Conservation (phyloP, 441 rosid genomes). For the Arabidopsis hybrid region DNA sequence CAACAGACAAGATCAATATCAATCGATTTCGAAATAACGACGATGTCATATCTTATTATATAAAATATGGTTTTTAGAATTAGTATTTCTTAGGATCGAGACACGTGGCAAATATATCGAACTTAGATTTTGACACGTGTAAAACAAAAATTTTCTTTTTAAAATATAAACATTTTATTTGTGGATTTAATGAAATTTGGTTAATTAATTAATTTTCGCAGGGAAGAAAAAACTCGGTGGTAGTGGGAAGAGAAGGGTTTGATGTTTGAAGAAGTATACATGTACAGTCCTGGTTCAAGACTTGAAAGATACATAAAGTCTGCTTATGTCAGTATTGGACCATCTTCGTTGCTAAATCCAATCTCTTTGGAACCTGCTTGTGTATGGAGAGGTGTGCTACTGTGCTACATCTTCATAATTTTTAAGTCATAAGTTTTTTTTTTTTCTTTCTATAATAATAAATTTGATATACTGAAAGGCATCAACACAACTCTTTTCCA, state of each 20-base stretch:
- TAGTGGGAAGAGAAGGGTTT: slow-evolving; percentile 71
- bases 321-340: slow-evolving; percentile 75
- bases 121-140: too few relatives aligned
- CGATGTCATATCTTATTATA: too few relatives aligned
- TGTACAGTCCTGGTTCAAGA: slow-evolving; percentile 83
- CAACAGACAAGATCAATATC: too few relatives aligned
- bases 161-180: too few relatives aligned
- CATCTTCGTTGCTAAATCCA: slow-evolving; percentile 71
- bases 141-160: too few relatives aligned
- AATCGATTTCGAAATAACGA: too few relatives aligned
- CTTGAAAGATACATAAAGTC: slow-evolving; percentile 72
- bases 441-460: not conserved
- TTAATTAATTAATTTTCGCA: slow-evolving; percentile 46
- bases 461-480: not conserved
- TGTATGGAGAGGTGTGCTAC: slow-evolving; percentile 74
- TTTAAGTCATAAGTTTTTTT: slow-evolving; percentile 51
- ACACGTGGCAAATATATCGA: too few relatives aligned
- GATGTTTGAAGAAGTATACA: slow-evolving; percentile 74
- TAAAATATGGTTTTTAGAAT: too few relatives aligned
- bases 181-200: slow-evolving; percentile 3
- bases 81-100: too few relatives aligned
- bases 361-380: slow-evolving; percentile 63
- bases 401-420: slow-evolving; percentile 69
- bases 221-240: slow-evolving; percentile 91
- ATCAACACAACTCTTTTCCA: not conserved